Conservation (phyloP, 1,284 basidiomycete genomes). For the Peniophora sp. region DNA sequence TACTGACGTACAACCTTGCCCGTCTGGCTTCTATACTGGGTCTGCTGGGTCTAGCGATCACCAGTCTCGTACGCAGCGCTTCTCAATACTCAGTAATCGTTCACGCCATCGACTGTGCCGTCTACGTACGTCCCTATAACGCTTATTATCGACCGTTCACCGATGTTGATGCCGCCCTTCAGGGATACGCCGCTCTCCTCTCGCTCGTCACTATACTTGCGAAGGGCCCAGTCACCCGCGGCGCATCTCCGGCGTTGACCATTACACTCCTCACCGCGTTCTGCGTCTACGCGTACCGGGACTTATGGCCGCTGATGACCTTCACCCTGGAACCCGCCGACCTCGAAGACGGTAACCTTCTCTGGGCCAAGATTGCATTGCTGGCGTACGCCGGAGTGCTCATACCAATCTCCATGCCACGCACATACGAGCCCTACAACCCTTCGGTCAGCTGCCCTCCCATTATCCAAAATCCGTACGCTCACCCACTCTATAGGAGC, state of each 20-base stretch:
- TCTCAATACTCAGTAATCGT: not conserved
- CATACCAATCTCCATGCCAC: conserved; percentile 39
- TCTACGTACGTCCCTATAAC: conserved; percentile 2
- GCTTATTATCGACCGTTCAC: not conserved
- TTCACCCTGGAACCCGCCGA: conserved; percentile 33
- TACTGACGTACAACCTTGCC: conserved; percentile 7
- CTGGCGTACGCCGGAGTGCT: conserved; percentile 32
- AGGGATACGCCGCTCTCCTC: conserved; percentile 17
- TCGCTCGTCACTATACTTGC: conserved; percentile 13
- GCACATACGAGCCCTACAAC: conserved; percentile 34
- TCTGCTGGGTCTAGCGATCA: conserved; percentile 13
- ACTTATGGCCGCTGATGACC: conserved; percentile 42
- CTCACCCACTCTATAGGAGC: conserved; percentile 8
- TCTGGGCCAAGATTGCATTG: conserved; percentile 31
- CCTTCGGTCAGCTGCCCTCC: conserved; percentile 5
- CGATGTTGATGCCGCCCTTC: not conserved
- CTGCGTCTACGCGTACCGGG: conserved; percentile 38
- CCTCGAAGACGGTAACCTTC: conserved; percentile 23
- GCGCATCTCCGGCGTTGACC: conserved; percentile 17
- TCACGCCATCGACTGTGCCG: not conserved
- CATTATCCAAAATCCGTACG: not conserved
- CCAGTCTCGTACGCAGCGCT: conserved; percentile 9
- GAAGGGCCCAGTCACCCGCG: conserved; percentile 3
- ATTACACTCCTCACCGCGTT: conserved; percentile 30
- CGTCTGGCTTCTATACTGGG: conserved; percentile 14